Evolutionary conservation across 495 filamentous ascomycete species (phyloP).

Genomic region (Cenococcum geophilum): DNA sequence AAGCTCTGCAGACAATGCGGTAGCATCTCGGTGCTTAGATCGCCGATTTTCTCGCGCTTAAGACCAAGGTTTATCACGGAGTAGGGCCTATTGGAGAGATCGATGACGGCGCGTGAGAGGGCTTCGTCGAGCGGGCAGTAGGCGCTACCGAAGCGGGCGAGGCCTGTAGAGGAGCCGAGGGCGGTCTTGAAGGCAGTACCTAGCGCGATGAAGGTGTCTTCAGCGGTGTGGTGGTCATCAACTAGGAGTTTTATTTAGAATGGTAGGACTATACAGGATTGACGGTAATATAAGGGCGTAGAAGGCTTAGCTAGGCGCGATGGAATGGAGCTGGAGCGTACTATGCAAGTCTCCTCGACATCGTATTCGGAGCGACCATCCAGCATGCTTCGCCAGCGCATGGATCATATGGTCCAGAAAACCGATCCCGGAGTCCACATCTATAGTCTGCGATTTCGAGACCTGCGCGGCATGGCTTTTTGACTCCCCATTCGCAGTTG

Average conservation of each 20-base stretch:
- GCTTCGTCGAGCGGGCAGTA: conserved; percentile 94
- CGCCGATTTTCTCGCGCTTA: conserved; percentile 84
- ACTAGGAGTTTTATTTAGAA: conserved; percentile 47
- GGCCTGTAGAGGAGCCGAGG: conserved; percentile 66
- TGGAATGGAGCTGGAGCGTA: conserved; percentile 37
- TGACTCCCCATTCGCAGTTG: conserved; percentile 40
- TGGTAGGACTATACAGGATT: too few species aligned
- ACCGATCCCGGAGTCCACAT: conserved; percentile 89
- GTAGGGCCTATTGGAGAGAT: conserved; percentile 86
- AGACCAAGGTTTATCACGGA: conserved; percentile 74
- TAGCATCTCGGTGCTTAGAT: conserved; percentile 92
- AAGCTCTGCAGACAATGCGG: conserved; percentile 93
- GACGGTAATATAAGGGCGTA: too few species aligned
- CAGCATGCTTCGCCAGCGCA: conserved; percentile 88
- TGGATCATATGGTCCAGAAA: conserved; percentile 99
- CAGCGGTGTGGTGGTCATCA: conserved; percentile 97
- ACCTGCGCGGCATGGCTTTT: conserved; percentile 72
- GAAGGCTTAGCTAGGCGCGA: too few species aligned
- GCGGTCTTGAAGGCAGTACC: conserved; percentile 75
- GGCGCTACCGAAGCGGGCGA: conserved; percentile 83
- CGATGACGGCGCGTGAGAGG: conserved; percentile 86
- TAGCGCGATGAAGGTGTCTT: conserved; percentile 90
- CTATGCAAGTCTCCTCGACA: conserved; percentile 88
- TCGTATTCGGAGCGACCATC: conserved; percentile 77
- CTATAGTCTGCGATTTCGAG: conserved; percentile 74